These are phyloP conservation scores for Cylindrotheca fusiformis DNA, from an alignment of 108 stramenopile genomes.

Conservation along the genomic window DNA sequence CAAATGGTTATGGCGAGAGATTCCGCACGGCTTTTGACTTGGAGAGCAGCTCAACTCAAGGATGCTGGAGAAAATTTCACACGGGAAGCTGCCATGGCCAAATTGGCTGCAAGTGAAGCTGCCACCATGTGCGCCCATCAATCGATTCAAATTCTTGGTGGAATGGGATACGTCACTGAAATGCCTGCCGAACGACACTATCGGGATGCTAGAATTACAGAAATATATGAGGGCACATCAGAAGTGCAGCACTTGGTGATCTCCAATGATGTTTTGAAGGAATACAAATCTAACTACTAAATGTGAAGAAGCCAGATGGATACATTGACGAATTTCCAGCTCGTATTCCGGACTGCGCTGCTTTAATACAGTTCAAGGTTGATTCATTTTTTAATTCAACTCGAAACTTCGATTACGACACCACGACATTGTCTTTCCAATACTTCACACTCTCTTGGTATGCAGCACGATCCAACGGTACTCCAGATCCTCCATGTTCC, in stretches of 20 bases:
- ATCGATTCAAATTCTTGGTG: conserved; percentile 94
- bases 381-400: too few species aligned
- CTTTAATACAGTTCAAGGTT: too few species aligned
- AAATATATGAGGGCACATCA: conserved; percentile 97
- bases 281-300: conserved; percentile 60
- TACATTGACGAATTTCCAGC: not conserved
- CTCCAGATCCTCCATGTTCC: conserved; percentile 78
- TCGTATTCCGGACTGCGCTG: not conserved
- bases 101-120: conserved; percentile 92
- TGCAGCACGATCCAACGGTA: conserved; percentile 61
- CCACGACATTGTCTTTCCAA: conserved; percentile 84
- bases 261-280: conserved; percentile 91
- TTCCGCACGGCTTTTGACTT: conserved; percentile 93
- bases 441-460: conserved; percentile 40
- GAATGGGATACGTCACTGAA: conserved; percentile 95
- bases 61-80: conserved; percentile 81
- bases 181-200: conserved; percentile 98
- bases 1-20: conserved; percentile 86
- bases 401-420: conserved; percentile 9
- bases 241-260: conserved; percentile 97
- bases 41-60: conserved; percentile 92
- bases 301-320: not conserved
- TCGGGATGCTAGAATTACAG: conserved; percentile 96
- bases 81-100: conserved; percentile 96
- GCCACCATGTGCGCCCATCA: conserved; percentile 96